phyloP scores from a whole-genome alignment of 257 asterid species.

The Penstemon newberryi region DNA sequence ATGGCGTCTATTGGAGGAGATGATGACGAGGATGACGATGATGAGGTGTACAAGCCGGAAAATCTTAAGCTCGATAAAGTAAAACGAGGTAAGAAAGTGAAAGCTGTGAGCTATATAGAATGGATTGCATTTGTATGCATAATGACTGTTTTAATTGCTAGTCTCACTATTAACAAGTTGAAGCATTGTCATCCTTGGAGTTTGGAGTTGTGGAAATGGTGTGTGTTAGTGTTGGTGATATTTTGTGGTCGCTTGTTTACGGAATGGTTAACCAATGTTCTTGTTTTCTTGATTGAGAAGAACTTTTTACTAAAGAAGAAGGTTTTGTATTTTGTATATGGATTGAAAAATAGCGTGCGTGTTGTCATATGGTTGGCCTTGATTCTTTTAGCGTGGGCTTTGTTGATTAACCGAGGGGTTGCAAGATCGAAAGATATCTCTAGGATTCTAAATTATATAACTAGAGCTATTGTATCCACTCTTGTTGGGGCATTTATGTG shows the following conservation, averaged over 20 bases:
- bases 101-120: constrained; percentile 38
- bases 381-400: constrained; percentile 62
- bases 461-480: constrained; percentile 53
- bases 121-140: constrained; percentile 46
- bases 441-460: constrained; percentile 44
- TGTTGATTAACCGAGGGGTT: constrained; percentile 49
- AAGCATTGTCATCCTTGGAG: constrained; percentile 28
- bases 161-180: constrained; percentile 39
- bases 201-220: constrained; percentile 68
- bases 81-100: constrained; percentile 47
- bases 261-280: constrained; percentile 50
- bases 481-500: constrained; percentile 72
- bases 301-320: constrained; percentile 60
- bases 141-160: constrained; percentile 39
- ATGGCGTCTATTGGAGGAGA: constrained; percentile 45
- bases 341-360: constrained; percentile 55
- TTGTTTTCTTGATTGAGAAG: constrained; percentile 59
- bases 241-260: constrained; percentile 70
- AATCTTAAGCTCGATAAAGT: constrained; percentile 22
- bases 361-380: constrained; percentile 60
- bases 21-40: constrained; percentile 46
- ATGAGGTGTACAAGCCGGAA: constrained; percentile 45
- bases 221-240: constrained; percentile 50
- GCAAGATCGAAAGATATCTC: constrained; percentile 33
- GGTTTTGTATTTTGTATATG: constrained; percentile 63